Conservation (phyloP, 768 basidiomycete species). For the Calocera cornea region DNA sequence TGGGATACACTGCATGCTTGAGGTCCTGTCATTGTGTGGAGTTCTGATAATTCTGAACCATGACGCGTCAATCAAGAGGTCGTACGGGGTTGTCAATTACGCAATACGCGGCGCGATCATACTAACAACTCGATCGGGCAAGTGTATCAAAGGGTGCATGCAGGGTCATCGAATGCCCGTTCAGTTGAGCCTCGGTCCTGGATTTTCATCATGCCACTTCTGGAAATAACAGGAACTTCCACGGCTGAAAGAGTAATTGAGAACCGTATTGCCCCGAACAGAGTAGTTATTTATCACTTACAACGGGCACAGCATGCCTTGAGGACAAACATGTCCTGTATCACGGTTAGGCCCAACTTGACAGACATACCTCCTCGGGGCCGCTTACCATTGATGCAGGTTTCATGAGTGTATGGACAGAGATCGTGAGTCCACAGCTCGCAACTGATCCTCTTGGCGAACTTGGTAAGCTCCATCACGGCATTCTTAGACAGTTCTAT, state of each 20-base stretch:
- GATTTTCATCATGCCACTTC: conserved; percentile 1
- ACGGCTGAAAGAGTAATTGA: not conserved
- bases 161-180: not conserved
- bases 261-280: too few relatives aligned
- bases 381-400: not conserved
- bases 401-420: not conserved
- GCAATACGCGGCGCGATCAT: not conserved
- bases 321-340: not conserved
- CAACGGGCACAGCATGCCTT: not conserved
- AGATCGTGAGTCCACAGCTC: not conserved
- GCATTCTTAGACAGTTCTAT: not conserved
- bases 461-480: not conserved
- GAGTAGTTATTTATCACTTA: not conserved
- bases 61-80: too few relatives aligned
- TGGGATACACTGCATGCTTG: too few relatives aligned
- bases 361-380: not conserved
- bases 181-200: not conserved
- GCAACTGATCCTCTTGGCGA: not conserved
- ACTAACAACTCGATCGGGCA: not conserved
- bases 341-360: not conserved
- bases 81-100: not conserved
- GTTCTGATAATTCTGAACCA: too few relatives aligned
- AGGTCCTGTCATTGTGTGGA: too few relatives aligned
- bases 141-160: not conserved
- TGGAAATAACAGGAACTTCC: not conserved